Evolutionary conservation across 768 basidiomycete species (phyloP), one percentile per base, ranked within the genome.

Genomic region (Podaxis carcinomalis): DNA sequence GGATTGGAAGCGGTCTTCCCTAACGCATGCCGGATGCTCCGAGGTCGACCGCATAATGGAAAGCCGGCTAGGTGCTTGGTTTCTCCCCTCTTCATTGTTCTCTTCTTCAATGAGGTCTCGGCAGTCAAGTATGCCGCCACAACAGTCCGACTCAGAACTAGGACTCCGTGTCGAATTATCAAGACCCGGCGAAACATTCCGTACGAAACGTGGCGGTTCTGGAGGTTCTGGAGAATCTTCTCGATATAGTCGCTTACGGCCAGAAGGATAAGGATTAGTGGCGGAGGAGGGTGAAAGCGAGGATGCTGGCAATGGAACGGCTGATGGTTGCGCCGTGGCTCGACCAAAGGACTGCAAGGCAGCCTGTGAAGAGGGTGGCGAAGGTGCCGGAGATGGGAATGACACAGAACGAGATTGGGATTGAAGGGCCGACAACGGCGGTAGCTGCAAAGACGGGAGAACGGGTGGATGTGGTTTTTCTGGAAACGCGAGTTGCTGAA

Each of bases 61-160:
- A 42, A 68, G 61, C 59, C 72, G 68, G 19, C 62, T 64, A 49
- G 37, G 50, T 35, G 59, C 54, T 36, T 64, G 63, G 11, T 49
- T 55, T 21, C 60, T 64, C 16, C 67, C 68, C 51, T 65, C 66
- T 13, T 67, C 42, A 4, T 61, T 62, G 36, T 68, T 65, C 19
- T 68, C 64, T 63, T 74, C 64, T 63, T 74, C 75, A 61, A 68
- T 69, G 23, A 82, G 72, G 19, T 73, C 75, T 16, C 71, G 71
- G 68, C 82, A 82, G 65, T 83, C 81, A 54, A 84, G 53, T 28
- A 81, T 73, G 6, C 83, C 82, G 39, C 79, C 81, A 66, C 81
- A 81, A 68, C 81, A 83, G 21, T 83, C 79, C 5, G 75, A 70
- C 23, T 68, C 72, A 19, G 65, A 65, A 62, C 70, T 77, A 35